Conservation (phyloP, 305 asterid genomes). For the Euphrasia arctica region DNA sequence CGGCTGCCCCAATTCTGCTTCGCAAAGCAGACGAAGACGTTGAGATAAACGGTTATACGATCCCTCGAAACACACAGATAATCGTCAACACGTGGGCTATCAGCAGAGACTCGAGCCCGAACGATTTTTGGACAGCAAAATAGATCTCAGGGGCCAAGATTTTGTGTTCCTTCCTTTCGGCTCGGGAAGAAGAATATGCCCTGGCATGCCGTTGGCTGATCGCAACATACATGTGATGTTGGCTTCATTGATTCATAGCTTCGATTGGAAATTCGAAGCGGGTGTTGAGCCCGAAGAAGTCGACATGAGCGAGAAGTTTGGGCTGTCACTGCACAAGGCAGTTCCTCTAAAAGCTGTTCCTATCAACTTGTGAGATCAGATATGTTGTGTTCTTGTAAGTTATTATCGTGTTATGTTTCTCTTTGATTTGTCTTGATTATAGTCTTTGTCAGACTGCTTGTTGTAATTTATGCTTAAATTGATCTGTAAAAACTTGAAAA, state of each 20-base stretch:
- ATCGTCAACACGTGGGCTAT: slow-evolving; percentile 43
- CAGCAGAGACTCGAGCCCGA: slow-evolving; percentile 47
- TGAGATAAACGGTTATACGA: slow-evolving; percentile 29
- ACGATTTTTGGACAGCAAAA: slow-evolving; percentile 30
- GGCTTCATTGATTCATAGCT: background rate
- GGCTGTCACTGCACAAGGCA: background rate
- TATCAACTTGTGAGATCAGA: background rate
- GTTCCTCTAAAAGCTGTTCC: background rate
- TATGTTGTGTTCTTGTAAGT: too few relatives aligned
- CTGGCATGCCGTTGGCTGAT: slow-evolving; percentile 36
- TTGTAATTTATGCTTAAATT: too few relatives aligned
- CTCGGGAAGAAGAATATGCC: slow-evolving; percentile 49
- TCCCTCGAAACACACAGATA: slow-evolving; percentile 40
- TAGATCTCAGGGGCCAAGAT: slow-evolving; percentile 42
- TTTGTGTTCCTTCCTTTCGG: slow-evolving; percentile 44
- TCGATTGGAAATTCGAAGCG: background rate
- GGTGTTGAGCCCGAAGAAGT: background rate
- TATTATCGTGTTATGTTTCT: too few relatives aligned
- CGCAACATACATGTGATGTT: slow-evolving; percentile 12
- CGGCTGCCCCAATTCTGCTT: slow-evolving; percentile 40
- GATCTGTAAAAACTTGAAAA: too few relatives aligned
- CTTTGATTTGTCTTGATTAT: too few relatives aligned
- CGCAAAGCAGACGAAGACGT: slow-evolving; percentile 34
- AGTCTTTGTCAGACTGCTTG: too few relatives aligned
- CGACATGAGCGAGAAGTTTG: background rate